phyloP scores from a whole-genome alignment of 1,284 basidiomycete species.

The Sphaerobolus stellatus region DNA sequence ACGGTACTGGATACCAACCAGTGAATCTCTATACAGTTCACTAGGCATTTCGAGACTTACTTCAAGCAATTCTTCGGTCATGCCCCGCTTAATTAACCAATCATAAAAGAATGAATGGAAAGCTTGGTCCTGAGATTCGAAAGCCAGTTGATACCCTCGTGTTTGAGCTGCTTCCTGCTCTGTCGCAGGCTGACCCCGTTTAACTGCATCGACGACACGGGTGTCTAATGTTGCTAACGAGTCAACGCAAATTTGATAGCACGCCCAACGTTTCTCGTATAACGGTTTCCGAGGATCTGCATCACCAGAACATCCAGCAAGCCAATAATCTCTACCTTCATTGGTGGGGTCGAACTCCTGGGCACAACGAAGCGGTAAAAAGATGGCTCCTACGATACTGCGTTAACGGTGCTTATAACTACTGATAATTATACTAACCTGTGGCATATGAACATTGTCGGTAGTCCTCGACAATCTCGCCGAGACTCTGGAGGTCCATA shows the following conservation, averaged over 20 bases:
- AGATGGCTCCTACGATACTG: constrained; percentile 66
- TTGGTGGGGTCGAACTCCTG: constrained; percentile 76
- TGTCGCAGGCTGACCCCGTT: constrained; percentile 33
- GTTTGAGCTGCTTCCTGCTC: constrained; percentile 66
- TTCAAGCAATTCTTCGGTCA: constrained; percentile 89
- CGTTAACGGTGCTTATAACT: constrained; percentile 6
- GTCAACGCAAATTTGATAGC: constrained; percentile 83
- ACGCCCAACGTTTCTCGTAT: constrained; percentile 65
- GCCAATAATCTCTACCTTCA: constrained; percentile 77
- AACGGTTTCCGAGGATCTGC: constrained; percentile 58
- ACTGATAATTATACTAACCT: constrained; percentile 42
- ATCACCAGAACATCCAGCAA: constrained; percentile 56
- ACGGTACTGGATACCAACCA: constrained; percentile 73
- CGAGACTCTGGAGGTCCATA: constrained; percentile 80
- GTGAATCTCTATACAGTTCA: background rate
- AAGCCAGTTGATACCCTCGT: constrained; percentile 80
- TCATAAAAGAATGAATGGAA: constrained; percentile 96
- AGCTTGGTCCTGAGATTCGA: constrained; percentile 84
- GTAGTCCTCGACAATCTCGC: constrained; percentile 86
- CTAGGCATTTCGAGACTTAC: constrained; percentile 41
- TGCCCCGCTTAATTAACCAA: constrained; percentile 80
- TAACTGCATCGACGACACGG: constrained; percentile 38
- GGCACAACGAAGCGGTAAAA: constrained; percentile 85
- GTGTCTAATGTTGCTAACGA: constrained; percentile 82
- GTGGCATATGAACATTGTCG: constrained; percentile 79